These are phyloP conservation scores for Lagenidium sp. DNA, from an alignment of 352 stramenopile genomes.

Conservation along the genomic window DNA sequence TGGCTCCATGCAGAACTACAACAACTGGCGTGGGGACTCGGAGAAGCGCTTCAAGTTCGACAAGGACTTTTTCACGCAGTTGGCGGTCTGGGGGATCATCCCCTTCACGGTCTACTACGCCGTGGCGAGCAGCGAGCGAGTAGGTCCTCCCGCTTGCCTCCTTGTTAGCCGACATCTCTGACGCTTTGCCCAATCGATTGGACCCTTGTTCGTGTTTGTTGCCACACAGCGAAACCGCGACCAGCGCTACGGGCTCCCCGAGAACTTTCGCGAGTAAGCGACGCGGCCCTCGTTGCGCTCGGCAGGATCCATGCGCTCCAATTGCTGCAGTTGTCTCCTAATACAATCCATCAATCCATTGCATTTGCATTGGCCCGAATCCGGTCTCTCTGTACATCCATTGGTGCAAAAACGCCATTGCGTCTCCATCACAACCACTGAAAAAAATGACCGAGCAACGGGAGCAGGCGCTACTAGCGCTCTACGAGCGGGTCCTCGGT, in stretches of 20 bases:
- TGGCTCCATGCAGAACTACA: constrained; percentile 49
- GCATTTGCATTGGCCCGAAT: no score
- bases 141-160: constrained; percentile 23
- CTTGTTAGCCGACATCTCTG: not conserved
- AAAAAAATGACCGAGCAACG: no score
- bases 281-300: no score
- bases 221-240: constrained; percentile 27
- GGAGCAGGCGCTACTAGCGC: no score
- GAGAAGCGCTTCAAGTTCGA: constrained; percentile 80
- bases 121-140: constrained; percentile 41
- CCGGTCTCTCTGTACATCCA: no score
- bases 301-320: no score
- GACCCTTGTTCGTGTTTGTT: not conserved
- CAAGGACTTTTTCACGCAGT: constrained; percentile 43
- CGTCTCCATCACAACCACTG: no score
- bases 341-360: no score
- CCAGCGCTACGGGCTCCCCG: constrained; percentile 28
- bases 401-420: no score
- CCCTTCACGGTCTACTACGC: constrained; percentile 61
- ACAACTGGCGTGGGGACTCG: constrained; percentile 80
- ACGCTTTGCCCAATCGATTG: not conserved
- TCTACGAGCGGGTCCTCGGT: no score
- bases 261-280: constrained; percentile 49
- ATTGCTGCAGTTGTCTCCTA: no score
- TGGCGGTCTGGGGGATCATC: constrained; percentile 42